Evolutionary conservation across 1,139 yeast species (phyloP), one percentile per base, ranked within the genome.

Genomic region (Wickerhamiella pararugosa): DNA sequence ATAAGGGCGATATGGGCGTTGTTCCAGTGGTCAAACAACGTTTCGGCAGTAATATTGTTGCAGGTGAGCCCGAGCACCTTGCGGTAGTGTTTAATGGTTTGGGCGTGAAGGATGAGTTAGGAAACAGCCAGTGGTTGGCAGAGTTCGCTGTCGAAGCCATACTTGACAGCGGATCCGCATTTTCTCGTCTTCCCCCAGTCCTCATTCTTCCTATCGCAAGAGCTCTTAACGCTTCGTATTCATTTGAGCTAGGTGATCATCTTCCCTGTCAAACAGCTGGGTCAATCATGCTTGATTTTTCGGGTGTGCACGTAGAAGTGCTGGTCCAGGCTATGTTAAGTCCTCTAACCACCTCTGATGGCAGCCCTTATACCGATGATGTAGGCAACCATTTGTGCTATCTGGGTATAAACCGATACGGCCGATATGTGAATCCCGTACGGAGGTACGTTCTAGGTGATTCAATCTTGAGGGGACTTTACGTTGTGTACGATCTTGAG

Each of bases 401-500:
- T 4, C 41, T 51, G 26, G 50, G 51, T 6, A 39, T 51, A 10
- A 40, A 36, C 15, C 6, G 10, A 7, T 28, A 33, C 33, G 25
- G 31, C 26, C 21, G n/a, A 6, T 33, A 21, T 3, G 6, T 10
- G 36, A 33, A 11, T 7, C 15, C 36, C 10, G 41, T 36, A 21
- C 25, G 15, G 7, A 21, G 4, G 6, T 7, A 29, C 36, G 66
- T 71, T 9, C 56, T 80, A 15, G 94, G 94, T 37, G 92, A 80
- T 58, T 70, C 75, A 32, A 75, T 81, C 59, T 61, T 82, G 52
- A 67, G 81, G 44, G 66, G 71, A 43, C 82, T 79, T 6, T 82
- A 82, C 56, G 71, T 75, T 40, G 92, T 81, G 35, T 81, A 71
- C 52, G 84, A 82, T 57, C 63, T 79, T 47, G 86, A 79, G 11